Evolutionary conservation across 2,329 filamentous ascomycete species (phyloP).

Genomic region (Colletotrichum paranaense): DNA sequence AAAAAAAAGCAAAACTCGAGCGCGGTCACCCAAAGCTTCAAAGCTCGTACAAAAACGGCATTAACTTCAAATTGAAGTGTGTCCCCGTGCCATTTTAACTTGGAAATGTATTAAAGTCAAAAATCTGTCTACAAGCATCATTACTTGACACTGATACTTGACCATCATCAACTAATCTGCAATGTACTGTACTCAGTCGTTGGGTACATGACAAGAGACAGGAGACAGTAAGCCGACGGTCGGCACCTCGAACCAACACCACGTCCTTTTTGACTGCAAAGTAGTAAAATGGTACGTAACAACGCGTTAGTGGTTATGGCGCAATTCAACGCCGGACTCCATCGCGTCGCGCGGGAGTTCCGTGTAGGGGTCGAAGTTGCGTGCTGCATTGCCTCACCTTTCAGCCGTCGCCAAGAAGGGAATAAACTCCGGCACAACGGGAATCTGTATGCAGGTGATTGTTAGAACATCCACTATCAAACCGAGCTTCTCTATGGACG

Average conservation of each 20-base stretch:
- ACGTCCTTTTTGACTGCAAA: neutral
- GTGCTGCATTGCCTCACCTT: neutral
- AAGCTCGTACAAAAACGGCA: too few relatives aligned
- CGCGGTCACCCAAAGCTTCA: too few relatives aligned
- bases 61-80: too few relatives aligned
- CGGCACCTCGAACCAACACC: neutral
- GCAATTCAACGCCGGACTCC: slow-evolving; percentile 8
- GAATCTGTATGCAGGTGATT: neutral
- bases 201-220: too few relatives aligned
- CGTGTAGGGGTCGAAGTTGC: slow-evolving; percentile 12
- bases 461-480: neutral
- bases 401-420: neutral
- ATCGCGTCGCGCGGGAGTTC: neutral
- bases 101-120: neutral
- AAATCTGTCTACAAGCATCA: too few relatives aligned
- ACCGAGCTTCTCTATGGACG: neutral
- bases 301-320: neutral
- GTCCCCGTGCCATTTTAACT: neutral
- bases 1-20: too few relatives aligned
- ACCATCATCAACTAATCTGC: too few relatives aligned
- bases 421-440: neutral
- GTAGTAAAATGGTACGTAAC: slow-evolving; percentile 9
- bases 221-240: neutral
- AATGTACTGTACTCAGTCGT: too few relatives aligned
- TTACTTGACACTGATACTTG: too few relatives aligned